Base-by-base conservation (phyloP, 2,329 filamentous ascomycete species). In the Drechslerella coelobrocha region DNA sequence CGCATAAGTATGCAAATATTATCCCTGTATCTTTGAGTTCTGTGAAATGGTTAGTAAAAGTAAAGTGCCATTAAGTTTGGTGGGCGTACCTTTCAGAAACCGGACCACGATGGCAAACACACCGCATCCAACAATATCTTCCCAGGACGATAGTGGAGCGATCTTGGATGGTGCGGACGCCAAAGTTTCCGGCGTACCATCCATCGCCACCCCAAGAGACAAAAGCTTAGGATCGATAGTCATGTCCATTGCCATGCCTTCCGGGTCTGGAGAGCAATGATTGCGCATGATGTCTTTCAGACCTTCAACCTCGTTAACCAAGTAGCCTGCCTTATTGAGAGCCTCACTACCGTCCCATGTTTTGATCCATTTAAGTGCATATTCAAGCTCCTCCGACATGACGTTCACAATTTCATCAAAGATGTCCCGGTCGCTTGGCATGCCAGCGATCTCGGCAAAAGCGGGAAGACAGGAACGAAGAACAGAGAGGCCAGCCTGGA, bases 371-470 rank as follows among this genome's bases (percentile, higher is more conserved):
- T 61, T 61, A 6, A 72, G 50, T 26, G 68, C 68, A 24, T 37
- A 72, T 23, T 72, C 68, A 17, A 72, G 45, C 52, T 72, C 68
- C 37, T 72, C 61, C 68, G 61, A 72, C 68, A 72, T 72, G 14
- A 72, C 55, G 47, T 37, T 52, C 14, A 50, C 60, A 34, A 72
- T 72, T 29, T 72, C 68, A 47, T 72, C 68, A 47, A 72, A 72
- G 6, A 72, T 55, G 50, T 72, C 68, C 43, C 68, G 61, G 26
- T 72, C 68, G 27, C 61, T 66, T 8, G 68, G 61, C 55, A 61
- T 61, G 5, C 61, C 68, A 1, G 59, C 53, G 24, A 65, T 72
- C n/a, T 56, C 54, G 12, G 60, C 53, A 19, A 61, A 52, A 9
- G 41, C 68, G 14, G 60, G 61, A 17, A 72, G 68, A 19, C 60